Conservation (phyloP, 2,329 filamentous ascomycete genomes). For the Colletotrichum gloeosporioides region DNA sequence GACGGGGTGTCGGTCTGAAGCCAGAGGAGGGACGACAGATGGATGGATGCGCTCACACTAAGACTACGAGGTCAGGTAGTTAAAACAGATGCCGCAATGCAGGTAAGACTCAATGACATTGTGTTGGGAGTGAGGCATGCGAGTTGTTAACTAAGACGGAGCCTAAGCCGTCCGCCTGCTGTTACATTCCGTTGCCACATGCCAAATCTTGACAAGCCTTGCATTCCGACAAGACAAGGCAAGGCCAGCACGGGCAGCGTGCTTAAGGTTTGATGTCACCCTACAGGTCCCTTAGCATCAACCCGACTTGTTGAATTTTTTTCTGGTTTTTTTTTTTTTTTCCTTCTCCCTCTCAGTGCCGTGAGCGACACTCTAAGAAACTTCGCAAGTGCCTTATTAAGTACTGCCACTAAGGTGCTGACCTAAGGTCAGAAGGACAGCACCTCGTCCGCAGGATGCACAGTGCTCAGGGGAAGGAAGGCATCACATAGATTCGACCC, state of each 20-base stretch:
- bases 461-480: not conserved
- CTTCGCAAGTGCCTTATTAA: not conserved
- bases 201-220: not conserved
- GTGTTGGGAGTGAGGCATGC: not conserved
- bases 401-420: not conserved
- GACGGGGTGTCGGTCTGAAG: not conserved
- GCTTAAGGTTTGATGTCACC: slow-evolving; percentile 18
- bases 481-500: not conserved
- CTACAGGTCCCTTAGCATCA: not conserved
- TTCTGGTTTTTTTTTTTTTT: not conserved
- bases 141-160: not conserved
- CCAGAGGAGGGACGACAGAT: not conserved
- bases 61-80: not conserved
- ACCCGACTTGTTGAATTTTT: not conserved
- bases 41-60: not conserved
- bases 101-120: not conserved
- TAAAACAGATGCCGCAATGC: not conserved
- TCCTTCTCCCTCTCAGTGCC: not conserved
- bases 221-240: not conserved
- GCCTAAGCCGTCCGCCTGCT: not conserved
- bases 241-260: not conserved
- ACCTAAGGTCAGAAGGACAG: not conserved
- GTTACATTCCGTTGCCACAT: not conserved
- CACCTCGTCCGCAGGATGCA: not conserved
- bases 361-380: not conserved